Conservation (phyloP, 352 stramenopile genomes). For the Hyaloperonospora brassicae region DNA sequence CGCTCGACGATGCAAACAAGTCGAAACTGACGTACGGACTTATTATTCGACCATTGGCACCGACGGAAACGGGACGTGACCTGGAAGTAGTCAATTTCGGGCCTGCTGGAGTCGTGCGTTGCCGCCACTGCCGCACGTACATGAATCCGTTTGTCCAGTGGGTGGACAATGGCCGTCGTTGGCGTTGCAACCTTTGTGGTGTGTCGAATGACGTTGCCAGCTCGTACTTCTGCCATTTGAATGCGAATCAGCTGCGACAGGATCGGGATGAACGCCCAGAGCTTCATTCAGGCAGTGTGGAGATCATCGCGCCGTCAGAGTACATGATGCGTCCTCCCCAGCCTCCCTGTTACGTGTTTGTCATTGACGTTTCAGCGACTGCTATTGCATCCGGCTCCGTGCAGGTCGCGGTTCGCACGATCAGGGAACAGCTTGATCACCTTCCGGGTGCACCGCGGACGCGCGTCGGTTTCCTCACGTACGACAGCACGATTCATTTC, state of each 20-base stretch:
- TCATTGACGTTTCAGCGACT: conserved; percentile 81
- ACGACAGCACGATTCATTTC: conserved; percentile 81
- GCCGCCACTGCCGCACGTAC: conserved; percentile 85
- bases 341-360: conserved; percentile 84
- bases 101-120: conserved; percentile 71
- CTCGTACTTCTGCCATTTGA: conserved; percentile 97
- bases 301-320: conserved; percentile 81
- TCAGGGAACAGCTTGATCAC: conserved; percentile 76
- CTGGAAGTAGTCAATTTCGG: conserved; percentile 86
- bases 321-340: conserved; percentile 88
- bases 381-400: conserved; percentile 65
- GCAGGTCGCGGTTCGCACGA: conserved; percentile 63
- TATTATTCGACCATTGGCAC: conserved; percentile 75
- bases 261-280: conserved; percentile 89
- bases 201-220: conserved; percentile 87
- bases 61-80: conserved; percentile 53
- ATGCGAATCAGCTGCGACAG: conserved; percentile 89
- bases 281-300: conserved; percentile 62
- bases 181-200: conserved; percentile 86
- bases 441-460: conserved; percentile 64
- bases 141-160: conserved; percentile 87
- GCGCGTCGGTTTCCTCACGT: conserved; percentile 82
- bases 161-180: conserved; percentile 83
- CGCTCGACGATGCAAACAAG: conserved; percentile 75
- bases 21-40: conserved; percentile 81